Base-by-base conservation (phyloP, 352 stramenopile species). In the Pythium brachiatum region DNA sequence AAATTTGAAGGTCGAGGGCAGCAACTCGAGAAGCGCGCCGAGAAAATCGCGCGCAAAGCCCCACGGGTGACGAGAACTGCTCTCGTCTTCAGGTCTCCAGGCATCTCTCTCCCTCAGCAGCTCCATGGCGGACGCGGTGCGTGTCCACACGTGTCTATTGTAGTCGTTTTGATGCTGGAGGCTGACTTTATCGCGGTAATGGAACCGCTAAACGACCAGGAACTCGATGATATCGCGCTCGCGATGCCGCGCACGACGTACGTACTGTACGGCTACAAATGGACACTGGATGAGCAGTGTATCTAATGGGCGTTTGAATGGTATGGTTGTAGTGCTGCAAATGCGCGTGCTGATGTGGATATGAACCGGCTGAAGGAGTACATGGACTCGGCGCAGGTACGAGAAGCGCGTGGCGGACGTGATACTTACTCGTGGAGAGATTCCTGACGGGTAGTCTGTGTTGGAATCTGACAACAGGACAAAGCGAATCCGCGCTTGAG, bases 221-320 rank as follows among this genome's bases (percentile, higher is more conserved):
- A 68, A 44, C 50, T 52, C 54, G 79, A 90, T 61, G 83, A 90
- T 23, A 75, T 92, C 23, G 78, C 83, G 50, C 39, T 62, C 64
- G 70, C 89, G 16, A 92, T 92, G 83, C 83, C 83, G 36, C 81
- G 83, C 25, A 90, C 81, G 47, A 87, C 75, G 83, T 92, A 57
- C 52, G 31, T 50, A 5, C 43, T 43, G 15, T 26, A 21, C 25
- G 21, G 12, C n/a, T 11, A 20, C 16, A 47, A 20, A 44, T 9
- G 20, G n/a, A 7, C n/a, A 7, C 4, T 54, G 39, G 9, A 15
- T 20, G 34, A 21, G 7, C 6, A 50, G 26, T 31, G 25, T 7
- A 7, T 16, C 25, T 32, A 3, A 21, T 34, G 27, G 11, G 0
- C 2, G 2, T 58, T 36, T 60, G 27, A 23, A 25, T n/a, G 20